Evolutionary conservation across 2,329 filamentous ascomycete genomes (phyloP), one percentile per base, ranked within the genome.

Genomic region (Cladorrhinum sp.): DNA sequence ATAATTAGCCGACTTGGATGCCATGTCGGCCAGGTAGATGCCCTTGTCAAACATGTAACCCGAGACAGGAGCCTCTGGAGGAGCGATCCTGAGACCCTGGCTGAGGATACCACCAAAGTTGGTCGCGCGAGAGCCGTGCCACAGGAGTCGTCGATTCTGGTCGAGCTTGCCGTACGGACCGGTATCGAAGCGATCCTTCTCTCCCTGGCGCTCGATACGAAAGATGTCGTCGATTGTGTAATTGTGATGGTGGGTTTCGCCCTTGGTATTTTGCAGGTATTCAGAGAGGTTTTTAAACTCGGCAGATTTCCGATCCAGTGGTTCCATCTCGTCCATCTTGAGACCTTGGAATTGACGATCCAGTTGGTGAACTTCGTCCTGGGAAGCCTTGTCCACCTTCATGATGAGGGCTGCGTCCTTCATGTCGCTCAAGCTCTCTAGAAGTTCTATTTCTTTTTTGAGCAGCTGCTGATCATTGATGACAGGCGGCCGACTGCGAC

Each of bases 41-140:
- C 92, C 92, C 74, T 96, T 96, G 60, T 89, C 92, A 66, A 96
- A 96, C 89, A 93, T 93, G 77, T 93, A 92, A 1, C 91, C 91
- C 3, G 81, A 83, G 0, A 86, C 86, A 0, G 91, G 92, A 0
- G 92, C 92, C 73, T 96, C 88, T 0, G 89, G 88, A 0, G 92
- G 92, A 6, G 92, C 92, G 65, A 96, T 96, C n/a, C 91, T 89
- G 6, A 96, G 82, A 65, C 92, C 92, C 73, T 96, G 91, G 60
- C 86, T 89, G 48, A 96, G 83, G 61, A 96, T 96, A 70, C 92
- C 92, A 69, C 89, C 91, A 66, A 88, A 96, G 72, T 96, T 96
- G 56, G 90, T 95, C 29, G 81, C 83, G 32, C 91, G 86, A 16
- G 90, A 93, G 16, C 92, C 92, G 71, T 96, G 92, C 92, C 92